Evolutionary conservation across 2,329 filamentous ascomycete species (phyloP), one percentile per base, ranked within the genome.

Genomic region (Arthrobotrys megalospora): DNA sequence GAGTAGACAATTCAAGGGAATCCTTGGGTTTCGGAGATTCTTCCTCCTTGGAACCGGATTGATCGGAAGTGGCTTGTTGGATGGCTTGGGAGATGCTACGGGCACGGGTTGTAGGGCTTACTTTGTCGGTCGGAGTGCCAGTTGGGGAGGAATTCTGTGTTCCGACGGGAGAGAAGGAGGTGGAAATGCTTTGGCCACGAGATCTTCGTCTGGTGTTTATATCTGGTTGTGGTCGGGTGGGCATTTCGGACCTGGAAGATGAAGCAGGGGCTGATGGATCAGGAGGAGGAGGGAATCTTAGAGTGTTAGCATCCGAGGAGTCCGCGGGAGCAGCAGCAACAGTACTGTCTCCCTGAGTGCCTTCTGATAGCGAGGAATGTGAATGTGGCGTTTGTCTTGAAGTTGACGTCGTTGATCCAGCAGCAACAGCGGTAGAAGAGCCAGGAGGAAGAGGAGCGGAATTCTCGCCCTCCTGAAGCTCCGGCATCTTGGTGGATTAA

Each of bases 171-270:
- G 73, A 77, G 58, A 77, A 71, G 8, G 73, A 77, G 4, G 73
- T 77, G 11, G 73, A 77, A 16, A 77, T 77, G n/a, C 73, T 77
- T 50, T 77, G 73, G 7, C 73, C 73, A 53, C 73, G 73, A 43
- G 73, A 77, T 65, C 73, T 14, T 63, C 66, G 60, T 65, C 73
- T 63, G 38, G 66, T 47, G 73, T 71, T 68, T 16, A 12, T 43
- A 21, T 77, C 73, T 45, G 43, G 45, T 12, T 52, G 60, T 60
- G 38, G 14, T 32, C 60, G 66, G 32, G 50, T 55, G 38, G 73
- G 66, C 73, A 77, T 77, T 71, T 62, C 73, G 58, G 73, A 66
- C 14, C 60, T 19, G 28, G 73, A 70, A 16, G 73, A 70, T 10
- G 73, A 77, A 45, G 66, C 63, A 41, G 48, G 47, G 28, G 58